Percentiles rank a stretch among this genome's conserved stretches.
Conservation (phyloP, 1,284 basidiomycete genomes). For the Microbotryum intermedium region DNA sequence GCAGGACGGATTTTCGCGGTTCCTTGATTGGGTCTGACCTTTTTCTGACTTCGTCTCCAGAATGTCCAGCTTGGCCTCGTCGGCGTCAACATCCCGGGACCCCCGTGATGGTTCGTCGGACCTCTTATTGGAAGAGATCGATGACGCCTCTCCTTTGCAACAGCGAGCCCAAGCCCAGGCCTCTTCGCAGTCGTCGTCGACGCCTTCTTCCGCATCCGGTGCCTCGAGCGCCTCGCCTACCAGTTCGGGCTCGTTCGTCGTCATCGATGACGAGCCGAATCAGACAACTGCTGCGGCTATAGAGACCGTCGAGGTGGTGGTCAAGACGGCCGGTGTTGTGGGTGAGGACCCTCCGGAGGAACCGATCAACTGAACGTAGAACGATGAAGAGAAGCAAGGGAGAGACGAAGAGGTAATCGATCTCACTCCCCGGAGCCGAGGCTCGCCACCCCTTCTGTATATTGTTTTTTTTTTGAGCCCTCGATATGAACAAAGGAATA, state of each 20-base stretch:
- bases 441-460: too few relatives aligned
- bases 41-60: background rate
- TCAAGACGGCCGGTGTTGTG: background rate
- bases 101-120: conserved; percentile 4
- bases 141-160: background rate
- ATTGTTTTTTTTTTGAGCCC: too few relatives aligned
- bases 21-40: background rate
- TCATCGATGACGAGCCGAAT: conserved; percentile 15
- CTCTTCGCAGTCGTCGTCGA: background rate
- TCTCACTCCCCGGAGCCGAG: too few relatives aligned
- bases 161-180: background rate
- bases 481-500: too few relatives aligned
- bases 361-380: background rate
- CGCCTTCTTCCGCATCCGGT: background rate
- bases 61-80: background rate
- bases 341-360: conserved; percentile 24
- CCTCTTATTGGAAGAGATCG: conserved; percentile 1
- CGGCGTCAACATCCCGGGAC: background rate
- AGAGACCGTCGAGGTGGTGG: background rate
- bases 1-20: conserved; percentile 4
- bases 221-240: background rate
- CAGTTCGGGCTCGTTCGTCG: conserved; percentile 15
- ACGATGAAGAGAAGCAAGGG: too few relatives aligned
- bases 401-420: too few relatives aligned
- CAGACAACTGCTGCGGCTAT: background rate